These are phyloP conservation scores for Podospora pseudoanserina DNA, from an alignment of 495 filamentous ascomycete genomes.

Conservation along the genomic window DNA sequence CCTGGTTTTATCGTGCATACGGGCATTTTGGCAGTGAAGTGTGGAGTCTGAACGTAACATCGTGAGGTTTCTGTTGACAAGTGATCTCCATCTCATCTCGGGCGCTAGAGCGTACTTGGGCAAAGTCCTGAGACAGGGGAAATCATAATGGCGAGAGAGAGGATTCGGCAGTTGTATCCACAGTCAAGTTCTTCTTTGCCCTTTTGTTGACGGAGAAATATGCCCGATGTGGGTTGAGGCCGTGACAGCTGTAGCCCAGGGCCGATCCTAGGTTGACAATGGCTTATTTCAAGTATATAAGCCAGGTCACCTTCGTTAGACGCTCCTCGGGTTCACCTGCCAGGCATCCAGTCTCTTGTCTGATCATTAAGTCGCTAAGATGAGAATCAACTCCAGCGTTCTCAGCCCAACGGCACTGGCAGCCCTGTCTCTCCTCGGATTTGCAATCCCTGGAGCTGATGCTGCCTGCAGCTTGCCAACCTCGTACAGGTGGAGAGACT, in stretches of 20 bases:
- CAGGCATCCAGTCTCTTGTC: not conserved
- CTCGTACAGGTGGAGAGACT: conserved; percentile 52
- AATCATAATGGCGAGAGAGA: not conserved
- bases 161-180: not conserved
- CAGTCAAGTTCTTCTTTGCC: not conserved
- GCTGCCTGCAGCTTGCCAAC: conserved; percentile 48
- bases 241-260: not conserved
- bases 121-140: not conserved
- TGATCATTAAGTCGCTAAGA: not conserved
- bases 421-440: not conserved
- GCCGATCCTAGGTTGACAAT: not conserved
- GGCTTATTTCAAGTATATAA: not conserved
- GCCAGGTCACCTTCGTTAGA: not conserved
- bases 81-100: not conserved
- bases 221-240: not conserved
- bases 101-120: not conserved
- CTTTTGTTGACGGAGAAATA: not conserved
- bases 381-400: not conserved
- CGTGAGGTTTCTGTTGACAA: not conserved
- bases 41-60: not conserved
- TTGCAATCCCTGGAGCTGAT: not conserved
- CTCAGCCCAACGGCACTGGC: not conserved
- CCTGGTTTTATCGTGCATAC: not conserved
- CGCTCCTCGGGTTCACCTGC: not conserved
- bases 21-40: not conserved